phyloP scores from a whole-genome alignment of 768 basidiomycete genomes.

The Macrolepiota albuminosa region DNA sequence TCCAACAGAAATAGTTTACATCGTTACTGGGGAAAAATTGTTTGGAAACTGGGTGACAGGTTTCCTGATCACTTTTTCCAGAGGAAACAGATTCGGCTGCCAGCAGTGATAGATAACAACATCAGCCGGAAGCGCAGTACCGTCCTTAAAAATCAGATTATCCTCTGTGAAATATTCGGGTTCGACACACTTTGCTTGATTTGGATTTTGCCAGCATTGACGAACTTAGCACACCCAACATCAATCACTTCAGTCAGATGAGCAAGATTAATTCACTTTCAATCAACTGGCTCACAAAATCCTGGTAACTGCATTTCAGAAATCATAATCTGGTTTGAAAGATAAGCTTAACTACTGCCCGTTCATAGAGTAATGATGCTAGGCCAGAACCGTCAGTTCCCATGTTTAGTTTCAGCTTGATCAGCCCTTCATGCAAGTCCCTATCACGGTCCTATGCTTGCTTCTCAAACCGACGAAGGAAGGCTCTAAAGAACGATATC shows the following conservation, averaged over 20 bases:
- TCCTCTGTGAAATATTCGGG: slow-evolving; percentile 30
- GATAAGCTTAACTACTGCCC: slow-evolving; percentile 25
- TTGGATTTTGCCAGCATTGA: slow-evolving; percentile 51
- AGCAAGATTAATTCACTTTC: neutral
- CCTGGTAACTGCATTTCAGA: neutral
- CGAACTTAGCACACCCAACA: slow-evolving; percentile 46
- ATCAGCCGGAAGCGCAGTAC: slow-evolving; percentile 35
- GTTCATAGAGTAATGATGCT: slow-evolving; percentile 22
- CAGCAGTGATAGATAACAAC: slow-evolving; percentile 28
- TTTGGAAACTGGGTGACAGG: too few species aligned
- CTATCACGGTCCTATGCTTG: slow-evolving; percentile 23
- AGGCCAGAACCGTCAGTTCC: slow-evolving; percentile 28
- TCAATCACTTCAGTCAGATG: slow-evolving; percentile 27
- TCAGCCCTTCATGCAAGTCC: slow-evolving; percentile 28
- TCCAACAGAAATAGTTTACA: too few species aligned
- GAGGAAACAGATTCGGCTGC: too few species aligned
- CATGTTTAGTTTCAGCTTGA: slow-evolving; percentile 29
- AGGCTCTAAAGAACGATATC: slow-evolving; percentile 17
- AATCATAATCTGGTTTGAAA: neutral
- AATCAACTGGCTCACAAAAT: neutral
- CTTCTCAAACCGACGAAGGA: slow-evolving; percentile 14
- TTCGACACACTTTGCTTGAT: slow-evolving; percentile 49
- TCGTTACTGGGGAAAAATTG: too few species aligned
- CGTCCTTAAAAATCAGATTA: slow-evolving; percentile 34
- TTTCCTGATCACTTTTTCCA: too few species aligned